Base-by-base conservation (phyloP, 306 rosid species). In the Prunus dulcis region DNA sequence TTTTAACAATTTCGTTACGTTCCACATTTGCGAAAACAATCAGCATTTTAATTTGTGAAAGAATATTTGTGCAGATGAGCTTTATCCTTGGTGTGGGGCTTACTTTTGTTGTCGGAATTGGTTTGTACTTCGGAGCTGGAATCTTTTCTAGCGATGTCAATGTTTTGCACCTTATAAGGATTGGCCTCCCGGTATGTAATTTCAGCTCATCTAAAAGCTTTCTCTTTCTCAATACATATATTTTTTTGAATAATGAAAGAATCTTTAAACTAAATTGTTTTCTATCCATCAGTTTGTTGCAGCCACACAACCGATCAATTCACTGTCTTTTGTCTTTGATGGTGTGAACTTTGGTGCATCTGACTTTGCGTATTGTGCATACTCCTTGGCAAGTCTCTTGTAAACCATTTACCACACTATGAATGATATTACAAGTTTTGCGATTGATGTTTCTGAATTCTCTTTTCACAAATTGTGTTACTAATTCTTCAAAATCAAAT, bases 311-410 rank as follows among this genome's bases (percentile, higher is more conserved):
- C 99, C 99, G 20, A 80, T 96, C 66, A 96, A 96, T 67, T 80
- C 99, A 19, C 82, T 96, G 67, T 91, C 98, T 28, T 96, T 96
- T 61, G 98, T 91, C 27, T 96, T 96, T 64, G 99, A 96, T 69
- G 99, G 98, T 32, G 93, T 92, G 62, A 96, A 92, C 85, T 96
- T 87, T 74, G 98, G 99, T 18, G 99, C 99, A 6, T 92, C 99
- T 43, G 99, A 96, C 80, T 96, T 92, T 82, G 97, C 92, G 67
- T 96, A 96, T 51, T 82, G 93, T 25, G 99, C 99, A 5, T 88
- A 83, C 78, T 96, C 99, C 60, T 75, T 96, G 96, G 98, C 23
- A 88, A 34, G 69, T 64, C 45, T 64, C 14, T 32, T 52, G 17
- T 52, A 52, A 52, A 18, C 43, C 20, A 15, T 18, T 17, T 17